Evolutionary conservation across 2,329 filamentous ascomycete species (phyloP), one percentile per base, ranked within the genome.

Genomic region (Paecilomyces sp.): DNA sequence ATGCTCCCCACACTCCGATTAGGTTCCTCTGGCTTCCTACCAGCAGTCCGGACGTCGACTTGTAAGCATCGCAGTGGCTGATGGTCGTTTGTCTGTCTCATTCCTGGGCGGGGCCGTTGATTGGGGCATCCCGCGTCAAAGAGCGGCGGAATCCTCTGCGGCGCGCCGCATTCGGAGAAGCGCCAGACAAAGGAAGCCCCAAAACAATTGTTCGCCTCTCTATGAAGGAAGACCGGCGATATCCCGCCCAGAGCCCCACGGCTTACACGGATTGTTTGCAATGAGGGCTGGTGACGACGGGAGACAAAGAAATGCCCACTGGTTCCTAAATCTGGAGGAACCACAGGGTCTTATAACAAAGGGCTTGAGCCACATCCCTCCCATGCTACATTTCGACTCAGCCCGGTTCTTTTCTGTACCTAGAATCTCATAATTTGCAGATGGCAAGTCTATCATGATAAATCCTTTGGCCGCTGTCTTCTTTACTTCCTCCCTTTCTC

Each of bases 171-270:
- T 71, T 66, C 65, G 64, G 64, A 57, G 58, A 58, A 56, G 59
- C 15, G n/a, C 52, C 58, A 66, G 68, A 72, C 69, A 74, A 74
- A 74, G 71, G 60, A 68, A 70, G 22, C 61, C 65, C 64, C 64
- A 64, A 70, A 65, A 66, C 66, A 53, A 66, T 66, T 62, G 63
- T 59, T 63, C 58, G 59, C 53, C 52, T 60, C 33, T 34, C 54
- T 51, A 24, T 54, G 55, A 59, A 57, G 53, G 47, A 28, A 53
- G 22, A n/a, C 15, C 58, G 54, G 51, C 47, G 30, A 36, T 30
- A 53, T 36, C 33, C 33, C 54, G 52, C 15, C 15, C 41, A 22
- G 36, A 33, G 41, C 61, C 57, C 61, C 61, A 60, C 60, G 55
- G 61, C 59, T 53, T 58, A 58, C 60, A 60, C 54, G 56, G 58